Evolutionary conservation across 768 basidiomycete species (phyloP).

Genomic region (Mycena sanguinolenta): DNA sequence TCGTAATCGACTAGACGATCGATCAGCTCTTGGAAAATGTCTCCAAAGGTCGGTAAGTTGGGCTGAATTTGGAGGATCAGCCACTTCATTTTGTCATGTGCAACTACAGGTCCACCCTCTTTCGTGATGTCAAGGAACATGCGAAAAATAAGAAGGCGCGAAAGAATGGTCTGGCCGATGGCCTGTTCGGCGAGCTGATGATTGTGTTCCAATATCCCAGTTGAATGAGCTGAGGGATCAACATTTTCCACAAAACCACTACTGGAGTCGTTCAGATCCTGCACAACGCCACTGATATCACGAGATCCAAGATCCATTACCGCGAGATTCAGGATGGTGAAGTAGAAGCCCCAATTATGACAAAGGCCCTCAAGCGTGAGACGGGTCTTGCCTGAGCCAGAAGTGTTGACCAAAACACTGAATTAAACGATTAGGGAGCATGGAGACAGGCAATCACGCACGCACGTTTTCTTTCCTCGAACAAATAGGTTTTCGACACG

Average conservation of each 20-base stretch:
- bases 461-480: background rate
- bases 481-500: background rate
- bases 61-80: background rate
- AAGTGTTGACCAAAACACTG: conserved; percentile 25
- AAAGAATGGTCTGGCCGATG: background rate
- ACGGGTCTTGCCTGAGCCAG: conserved; percentile 28
- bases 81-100: background rate
- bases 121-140: background rate
- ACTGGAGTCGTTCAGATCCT: background rate
- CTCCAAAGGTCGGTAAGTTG: background rate
- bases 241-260: background rate
- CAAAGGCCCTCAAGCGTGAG: conserved; percentile 25
- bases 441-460: background rate
- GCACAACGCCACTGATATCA: background rate
- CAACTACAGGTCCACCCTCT: background rate
- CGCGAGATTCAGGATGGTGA: background rate
- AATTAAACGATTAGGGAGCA: background rate
- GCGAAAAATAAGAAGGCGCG: background rate
- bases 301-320: background rate
- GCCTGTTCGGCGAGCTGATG: background rate
- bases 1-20: background rate
- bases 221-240: background rate
- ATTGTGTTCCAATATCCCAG: background rate
- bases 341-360: conserved; percentile 23
- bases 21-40: background rate